A percentile compares a stretch with the other conserved stretches of the same genome.
phyloP scores from a whole-genome alignment of 805 yeast genomes.

The Yamadazyma laniorum region DNA sequence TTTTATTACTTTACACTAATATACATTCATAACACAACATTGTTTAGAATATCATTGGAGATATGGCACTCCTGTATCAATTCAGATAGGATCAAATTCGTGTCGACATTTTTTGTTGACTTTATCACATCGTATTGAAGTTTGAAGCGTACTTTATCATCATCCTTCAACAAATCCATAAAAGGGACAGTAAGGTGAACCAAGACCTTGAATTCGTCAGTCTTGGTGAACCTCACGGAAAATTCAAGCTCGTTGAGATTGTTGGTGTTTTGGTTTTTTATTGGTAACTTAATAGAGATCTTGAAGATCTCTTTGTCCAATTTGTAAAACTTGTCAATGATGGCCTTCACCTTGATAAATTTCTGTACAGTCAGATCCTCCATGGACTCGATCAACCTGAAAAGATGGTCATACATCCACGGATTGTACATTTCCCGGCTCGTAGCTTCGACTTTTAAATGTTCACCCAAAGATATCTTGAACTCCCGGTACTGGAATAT shows the following conservation, averaged over 20 bases:
- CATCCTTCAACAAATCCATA: not conserved
- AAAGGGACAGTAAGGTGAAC: constrained; percentile 1
- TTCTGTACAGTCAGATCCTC: constrained; percentile 15
- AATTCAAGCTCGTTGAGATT: constrained; percentile 2
- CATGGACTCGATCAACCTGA: constrained; percentile 1
- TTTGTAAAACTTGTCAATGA: constrained; percentile 19
- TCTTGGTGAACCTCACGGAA: constrained; percentile 2
- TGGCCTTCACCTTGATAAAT: constrained; percentile 16
- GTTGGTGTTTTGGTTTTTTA: constrained; percentile 5
- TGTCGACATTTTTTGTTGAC: not conserved
- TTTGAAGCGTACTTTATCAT: not conserved
- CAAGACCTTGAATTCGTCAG: constrained; percentile 2
- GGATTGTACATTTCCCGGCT: constrained; percentile 12
- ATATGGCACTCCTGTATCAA: constrained; percentile 10
- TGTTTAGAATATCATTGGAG: constrained; percentile 10
- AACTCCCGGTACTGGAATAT: constrained; percentile 13
- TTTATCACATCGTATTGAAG: constrained; percentile 4
- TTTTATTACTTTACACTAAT: not conserved
- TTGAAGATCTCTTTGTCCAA: constrained; percentile 32
- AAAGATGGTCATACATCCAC: constrained; percentile 10
- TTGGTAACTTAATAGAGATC: constrained; percentile 28
- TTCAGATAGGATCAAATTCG: constrained; percentile 1
- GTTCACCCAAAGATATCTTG: constrained; percentile 5
- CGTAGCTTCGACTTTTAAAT: constrained; percentile 2
- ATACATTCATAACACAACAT: constrained; percentile 5